Evolutionary conservation across 257 asterid genomes (phyloP).

Genomic region (Cynanchum wilfordii): DNA sequence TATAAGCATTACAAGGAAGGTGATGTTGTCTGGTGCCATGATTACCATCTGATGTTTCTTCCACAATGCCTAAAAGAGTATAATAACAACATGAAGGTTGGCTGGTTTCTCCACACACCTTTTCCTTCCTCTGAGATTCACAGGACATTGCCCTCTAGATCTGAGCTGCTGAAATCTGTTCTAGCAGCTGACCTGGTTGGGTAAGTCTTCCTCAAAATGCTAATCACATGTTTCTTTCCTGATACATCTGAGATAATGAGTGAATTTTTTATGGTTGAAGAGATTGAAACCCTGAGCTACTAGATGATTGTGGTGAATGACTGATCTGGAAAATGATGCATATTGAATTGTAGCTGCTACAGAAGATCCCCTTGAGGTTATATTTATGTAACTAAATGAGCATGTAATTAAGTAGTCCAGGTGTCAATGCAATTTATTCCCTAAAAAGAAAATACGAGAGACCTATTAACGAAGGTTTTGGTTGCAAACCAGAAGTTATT

Average conservation of each 20-base stretch:
- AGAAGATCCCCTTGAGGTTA: background rate
- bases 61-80: constrained; percentile 74
- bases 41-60: constrained; percentile 86
- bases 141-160: constrained; percentile 76
- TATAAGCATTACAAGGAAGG: constrained; percentile 77
- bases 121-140: constrained; percentile 88
- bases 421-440: too few species aligned
- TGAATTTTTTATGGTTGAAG: background rate
- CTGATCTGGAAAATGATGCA: background rate
- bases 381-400: background rate
- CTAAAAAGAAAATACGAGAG: too few species aligned
- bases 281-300: background rate
- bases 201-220: constrained; percentile 31
- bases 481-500: too few species aligned
- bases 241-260: background rate
- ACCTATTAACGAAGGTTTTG: too few species aligned
- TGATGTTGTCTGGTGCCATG: constrained; percentile 92
- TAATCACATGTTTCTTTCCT: background rate
- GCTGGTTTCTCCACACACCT: constrained; percentile 95
- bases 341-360: background rate
- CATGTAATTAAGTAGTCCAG: background rate
- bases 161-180: constrained; percentile 77
- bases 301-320: background rate
- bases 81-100: constrained; percentile 71
- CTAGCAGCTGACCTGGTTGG: constrained; percentile 91